Percentiles rank a stretch among this genome's conserved stretches.
phyloP scores from a whole-genome alignment of 257 asterid species.

The Linderniella brevidens region DNA sequence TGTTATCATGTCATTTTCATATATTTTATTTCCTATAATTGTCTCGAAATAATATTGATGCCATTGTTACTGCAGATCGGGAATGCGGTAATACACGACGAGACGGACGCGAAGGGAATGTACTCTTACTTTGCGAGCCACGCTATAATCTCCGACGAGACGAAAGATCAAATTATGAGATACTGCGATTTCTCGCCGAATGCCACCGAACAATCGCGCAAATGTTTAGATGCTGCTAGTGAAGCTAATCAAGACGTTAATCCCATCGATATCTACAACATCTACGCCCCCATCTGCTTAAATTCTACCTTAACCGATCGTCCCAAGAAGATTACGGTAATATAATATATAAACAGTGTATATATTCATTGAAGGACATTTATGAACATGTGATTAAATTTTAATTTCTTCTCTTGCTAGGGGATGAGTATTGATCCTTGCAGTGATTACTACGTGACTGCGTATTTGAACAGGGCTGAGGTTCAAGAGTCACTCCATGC shows the following conservation, averaged over 20 bases:
- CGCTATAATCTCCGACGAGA: constrained; percentile 46
- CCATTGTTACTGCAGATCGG: constrained; percentile 65
- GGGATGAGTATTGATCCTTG: constrained; percentile 38
- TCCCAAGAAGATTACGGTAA: constrained; percentile 43
- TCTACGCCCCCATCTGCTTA: constrained; percentile 54
- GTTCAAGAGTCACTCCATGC: constrained; percentile 77
- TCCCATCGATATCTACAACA: constrained; percentile 38
- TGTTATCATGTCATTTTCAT: no score
- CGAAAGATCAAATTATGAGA: constrained; percentile 12
- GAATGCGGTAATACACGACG: constrained; percentile 59
- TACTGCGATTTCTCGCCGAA: constrained; percentile 35
- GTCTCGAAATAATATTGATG: no score
- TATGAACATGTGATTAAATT: not conserved
- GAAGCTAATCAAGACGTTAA: constrained; percentile 9
- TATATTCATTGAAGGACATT: not conserved
- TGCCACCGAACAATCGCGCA: constrained; percentile 9
- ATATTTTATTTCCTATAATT: no score
- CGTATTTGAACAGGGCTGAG: constrained; percentile 55
- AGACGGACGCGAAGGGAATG: constrained; percentile 48
- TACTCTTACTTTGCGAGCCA: constrained; percentile 46
- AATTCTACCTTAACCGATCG: constrained; percentile 25
- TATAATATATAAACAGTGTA: constrained; percentile 3
- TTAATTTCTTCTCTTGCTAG: constrained; percentile 17
- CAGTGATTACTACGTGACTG: constrained; percentile 36
- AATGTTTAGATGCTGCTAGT: constrained; percentile 16